These are phyloP conservation scores for Neurospora discreta DNA, from an alignment of 495 filamentous ascomycete genomes.

Conservation along the genomic window DNA sequence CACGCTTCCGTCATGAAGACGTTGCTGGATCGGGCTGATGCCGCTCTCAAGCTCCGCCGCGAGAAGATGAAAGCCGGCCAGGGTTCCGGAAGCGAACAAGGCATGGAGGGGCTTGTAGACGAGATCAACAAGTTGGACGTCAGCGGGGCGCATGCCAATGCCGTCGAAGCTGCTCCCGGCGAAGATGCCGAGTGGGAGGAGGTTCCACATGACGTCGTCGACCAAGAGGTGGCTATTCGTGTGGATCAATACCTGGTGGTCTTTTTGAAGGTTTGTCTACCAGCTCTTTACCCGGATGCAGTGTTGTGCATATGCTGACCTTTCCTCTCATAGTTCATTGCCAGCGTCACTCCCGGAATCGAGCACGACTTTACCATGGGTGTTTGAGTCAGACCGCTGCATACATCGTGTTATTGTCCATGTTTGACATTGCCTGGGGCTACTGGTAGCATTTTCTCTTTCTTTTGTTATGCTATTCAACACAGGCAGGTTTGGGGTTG, in stretches of 20 bases:
- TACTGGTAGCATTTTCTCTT: not conserved
- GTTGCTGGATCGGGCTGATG: constrained; percentile 87
- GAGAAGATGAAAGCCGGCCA: constrained; percentile 58
- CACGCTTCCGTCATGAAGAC: constrained; percentile 98
- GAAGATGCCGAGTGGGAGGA: constrained; percentile 80
- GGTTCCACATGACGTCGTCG: constrained; percentile 51
- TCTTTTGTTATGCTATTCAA: not conserved
- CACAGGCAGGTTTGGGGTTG: not conserved
- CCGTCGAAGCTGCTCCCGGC: constrained; percentile 15
- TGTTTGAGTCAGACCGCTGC: constrained; percentile 37
- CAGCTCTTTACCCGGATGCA: not conserved
- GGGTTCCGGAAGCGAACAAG: constrained; percentile 35
- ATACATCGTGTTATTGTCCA: not conserved
- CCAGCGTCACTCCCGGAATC: constrained; percentile 90
- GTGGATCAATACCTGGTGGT: constrained; percentile 98
- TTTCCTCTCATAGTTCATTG: constrained; percentile 60
- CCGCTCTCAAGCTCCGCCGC: constrained; percentile 76
- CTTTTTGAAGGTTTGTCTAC: constrained; percentile 59
- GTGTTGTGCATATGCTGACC: not conserved
- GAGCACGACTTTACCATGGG: constrained; percentile 99
- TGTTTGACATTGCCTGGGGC: not conserved
- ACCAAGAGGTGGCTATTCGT: constrained; percentile 80
- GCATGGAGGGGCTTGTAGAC: constrained; percentile 45
- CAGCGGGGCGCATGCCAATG: constrained; percentile 25
- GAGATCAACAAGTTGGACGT: constrained; percentile 46